phyloP scores from a whole-genome alignment of 2,329 filamentous ascomycete species.

The Bimuria novae-zelandiae region DNA sequence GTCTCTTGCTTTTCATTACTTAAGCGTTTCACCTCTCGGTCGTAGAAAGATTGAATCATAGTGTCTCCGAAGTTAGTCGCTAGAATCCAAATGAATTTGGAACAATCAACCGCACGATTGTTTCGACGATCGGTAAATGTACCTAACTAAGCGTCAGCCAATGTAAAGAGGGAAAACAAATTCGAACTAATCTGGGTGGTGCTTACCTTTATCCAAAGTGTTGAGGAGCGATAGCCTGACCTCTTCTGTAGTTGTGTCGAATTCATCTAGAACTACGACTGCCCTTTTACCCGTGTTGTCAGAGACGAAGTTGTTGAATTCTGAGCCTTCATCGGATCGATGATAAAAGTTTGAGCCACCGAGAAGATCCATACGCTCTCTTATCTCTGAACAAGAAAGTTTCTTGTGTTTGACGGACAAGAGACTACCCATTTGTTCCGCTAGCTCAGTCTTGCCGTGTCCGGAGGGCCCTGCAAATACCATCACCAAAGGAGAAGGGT shows the following conservation, averaged over 20 bases:
- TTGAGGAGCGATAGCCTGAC: constrained; percentile 51
- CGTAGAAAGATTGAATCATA: constrained; percentile 49
- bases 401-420: constrained; percentile 9
- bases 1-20: neutral
- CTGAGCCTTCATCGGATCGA: constrained; percentile 44
- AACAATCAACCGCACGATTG: constrained; percentile 45
- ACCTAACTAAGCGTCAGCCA: constrained; percentile 17
- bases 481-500: constrained; percentile 19
- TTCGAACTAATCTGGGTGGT: neutral
- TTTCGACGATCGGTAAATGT: constrained; percentile 49
- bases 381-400: constrained; percentile 34
- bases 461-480: constrained; percentile 17
- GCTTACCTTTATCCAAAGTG: neutral
- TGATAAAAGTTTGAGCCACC: constrained; percentile 47
- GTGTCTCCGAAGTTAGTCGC: constrained; percentile 52
- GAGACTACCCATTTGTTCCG: constrained; percentile 12
- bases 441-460: constrained; percentile 20
- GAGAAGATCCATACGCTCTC: constrained; percentile 53
- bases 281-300: constrained; percentile 40
- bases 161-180: neutral
- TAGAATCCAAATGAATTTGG: constrained; percentile 56
- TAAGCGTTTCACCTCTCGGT: neutral
- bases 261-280: constrained; percentile 58
- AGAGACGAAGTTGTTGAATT: constrained; percentile 55
- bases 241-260: constrained; percentile 53